Percentiles rank a stretch among this genome's conserved stretches.
These are phyloP conservation scores for Triadica sebifera DNA, from an alignment of 345 rosid genomes.

Conservation along the genomic window DNA sequence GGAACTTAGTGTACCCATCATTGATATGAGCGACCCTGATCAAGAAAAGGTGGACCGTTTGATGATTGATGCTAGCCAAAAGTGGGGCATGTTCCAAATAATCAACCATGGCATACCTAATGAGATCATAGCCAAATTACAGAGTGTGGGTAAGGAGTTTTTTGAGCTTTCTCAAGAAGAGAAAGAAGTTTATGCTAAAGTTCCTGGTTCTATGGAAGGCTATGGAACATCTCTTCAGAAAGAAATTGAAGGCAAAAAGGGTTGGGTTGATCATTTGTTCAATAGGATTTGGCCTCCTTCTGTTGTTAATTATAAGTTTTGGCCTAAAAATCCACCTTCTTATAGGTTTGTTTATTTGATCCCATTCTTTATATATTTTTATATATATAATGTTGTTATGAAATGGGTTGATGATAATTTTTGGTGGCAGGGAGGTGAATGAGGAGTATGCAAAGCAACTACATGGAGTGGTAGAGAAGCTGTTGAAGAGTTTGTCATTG, in stretches of 20 bases:
- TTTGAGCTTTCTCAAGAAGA: conserved; percentile 66
- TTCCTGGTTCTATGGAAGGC: conserved; percentile 40
- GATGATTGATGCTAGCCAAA: conserved; percentile 35
- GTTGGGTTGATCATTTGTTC: conserved; percentile 84
- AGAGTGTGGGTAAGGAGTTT: conserved; percentile 54
- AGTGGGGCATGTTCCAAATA: conserved; percentile 70
- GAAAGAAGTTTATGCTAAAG: conserved; percentile 56
- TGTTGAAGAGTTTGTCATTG: conserved; percentile 44
- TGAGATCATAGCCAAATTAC: conserved; percentile 44
- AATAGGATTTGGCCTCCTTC: conserved; percentile 79
- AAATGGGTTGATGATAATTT: neutral
- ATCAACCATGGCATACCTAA: conserved; percentile 57
- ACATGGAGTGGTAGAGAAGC: conserved; percentile 47
- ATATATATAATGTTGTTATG: too few relatives aligned
- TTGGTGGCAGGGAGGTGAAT: conserved; percentile 54
- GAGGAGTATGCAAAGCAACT: conserved; percentile 61
- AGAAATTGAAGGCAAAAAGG: conserved; percentile 52
- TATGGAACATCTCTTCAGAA: conserved; percentile 29
- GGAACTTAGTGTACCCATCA: conserved; percentile 42
- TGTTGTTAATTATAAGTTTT: conserved; percentile 49
- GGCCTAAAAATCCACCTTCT: conserved; percentile 72
- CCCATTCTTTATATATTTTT: too few relatives aligned
- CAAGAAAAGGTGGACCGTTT: conserved; percentile 23
- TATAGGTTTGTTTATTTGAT: conserved; percentile 52
- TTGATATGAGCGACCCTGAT: conserved; percentile 42